Conservation (phyloP, 352 stramenopile genomes). For the Globisporangium canariense region DNA sequence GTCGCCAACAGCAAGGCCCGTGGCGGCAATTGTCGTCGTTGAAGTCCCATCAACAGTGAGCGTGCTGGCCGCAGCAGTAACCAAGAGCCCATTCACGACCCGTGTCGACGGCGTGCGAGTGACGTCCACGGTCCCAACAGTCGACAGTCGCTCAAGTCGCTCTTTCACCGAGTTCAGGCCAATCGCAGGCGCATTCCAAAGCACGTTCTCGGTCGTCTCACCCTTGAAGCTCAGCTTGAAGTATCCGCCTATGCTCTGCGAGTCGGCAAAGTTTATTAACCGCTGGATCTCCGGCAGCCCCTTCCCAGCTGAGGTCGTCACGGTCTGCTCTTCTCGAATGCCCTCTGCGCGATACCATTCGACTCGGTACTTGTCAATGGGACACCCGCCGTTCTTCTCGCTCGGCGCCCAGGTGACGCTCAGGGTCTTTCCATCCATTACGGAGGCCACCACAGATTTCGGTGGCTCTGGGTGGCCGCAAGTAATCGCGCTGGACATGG, state of each 20-base stretch:
- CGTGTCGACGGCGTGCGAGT: slow-evolving; percentile 37
- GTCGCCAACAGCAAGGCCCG: slow-evolving; percentile 26
- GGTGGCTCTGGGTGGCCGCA: slow-evolving; percentile 52
- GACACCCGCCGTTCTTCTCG: slow-evolving; percentile 27
- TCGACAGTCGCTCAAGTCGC: slow-evolving; percentile 59
- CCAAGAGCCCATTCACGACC: slow-evolving; percentile 32
- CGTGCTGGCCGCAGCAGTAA: slow-evolving; percentile 31
- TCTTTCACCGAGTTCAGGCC: slow-evolving; percentile 70
- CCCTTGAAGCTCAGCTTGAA: slow-evolving; percentile 66
- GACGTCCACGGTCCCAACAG: slow-evolving; percentile 61
- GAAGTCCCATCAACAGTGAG: slow-evolving; percentile 30
- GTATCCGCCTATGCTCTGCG: slow-evolving; percentile 51
- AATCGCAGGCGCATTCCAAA: slow-evolving; percentile 53
- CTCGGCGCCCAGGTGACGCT: slow-evolving; percentile 46
- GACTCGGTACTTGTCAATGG: slow-evolving; percentile 65
- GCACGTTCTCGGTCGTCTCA: slow-evolving; percentile 63
- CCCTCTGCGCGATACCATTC: slow-evolving; percentile 74
- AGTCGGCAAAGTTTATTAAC: slow-evolving; percentile 53
- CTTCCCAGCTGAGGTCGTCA: slow-evolving; percentile 68
- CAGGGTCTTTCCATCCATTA: slow-evolving; percentile 56
- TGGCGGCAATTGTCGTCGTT: slow-evolving; percentile 18
- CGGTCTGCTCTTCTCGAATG: slow-evolving; percentile 57
- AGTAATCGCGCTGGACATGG: slow-evolving; percentile 45
- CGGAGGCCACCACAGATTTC: slow-evolving; percentile 36
- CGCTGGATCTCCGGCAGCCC: slow-evolving; percentile 67